A percentile compares a stretch with the other conserved stretches of the same genome.
These are phyloP conservation scores for Pythium pyrilobum DNA, from an alignment of 352 stramenopile genomes.

Conservation along the genomic window DNA sequence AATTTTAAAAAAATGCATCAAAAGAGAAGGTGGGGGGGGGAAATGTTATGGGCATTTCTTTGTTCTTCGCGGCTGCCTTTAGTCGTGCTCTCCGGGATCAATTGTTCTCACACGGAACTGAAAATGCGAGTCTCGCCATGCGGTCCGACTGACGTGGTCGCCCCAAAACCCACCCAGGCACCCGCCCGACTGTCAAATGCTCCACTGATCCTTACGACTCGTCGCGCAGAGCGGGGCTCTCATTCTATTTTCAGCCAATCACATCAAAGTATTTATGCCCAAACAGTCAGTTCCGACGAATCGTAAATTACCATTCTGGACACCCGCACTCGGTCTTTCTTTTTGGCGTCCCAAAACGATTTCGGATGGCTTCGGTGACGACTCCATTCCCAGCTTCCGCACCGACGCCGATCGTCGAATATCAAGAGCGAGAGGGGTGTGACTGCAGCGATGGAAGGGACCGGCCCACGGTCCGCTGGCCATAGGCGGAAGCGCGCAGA, in stretches of 20 bases:
- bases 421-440: slow-evolving; percentile 10
- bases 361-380: slow-evolving; percentile 30
- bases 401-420: slow-evolving; percentile 16
- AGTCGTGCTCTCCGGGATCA: not conserved
- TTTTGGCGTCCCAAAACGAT: slow-evolving; percentile 16
- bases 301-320: slow-evolving; percentile 8
- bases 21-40: too few relatives aligned
- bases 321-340: not conserved
- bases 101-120: too few relatives aligned
- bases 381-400: slow-evolving; percentile 12
- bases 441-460: slow-evolving; percentile 8
- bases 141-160: not conserved
- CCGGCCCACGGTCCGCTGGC: slow-evolving; percentile 2
- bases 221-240: not conserved
- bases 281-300: slow-evolving; percentile 2
- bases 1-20: too few relatives aligned
- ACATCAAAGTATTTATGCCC: not conserved
- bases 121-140: not conserved
- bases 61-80: not conserved
- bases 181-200: too few relatives aligned
- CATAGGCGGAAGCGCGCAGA: not conserved
- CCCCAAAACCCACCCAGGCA: not conserved
- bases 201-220: too few relatives aligned
- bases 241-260: slow-evolving; percentile 8
- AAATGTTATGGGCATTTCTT: too few relatives aligned